Conservation (phyloP, 352 stramenopile genomes). For the Saprolegnia diclina region DNA sequence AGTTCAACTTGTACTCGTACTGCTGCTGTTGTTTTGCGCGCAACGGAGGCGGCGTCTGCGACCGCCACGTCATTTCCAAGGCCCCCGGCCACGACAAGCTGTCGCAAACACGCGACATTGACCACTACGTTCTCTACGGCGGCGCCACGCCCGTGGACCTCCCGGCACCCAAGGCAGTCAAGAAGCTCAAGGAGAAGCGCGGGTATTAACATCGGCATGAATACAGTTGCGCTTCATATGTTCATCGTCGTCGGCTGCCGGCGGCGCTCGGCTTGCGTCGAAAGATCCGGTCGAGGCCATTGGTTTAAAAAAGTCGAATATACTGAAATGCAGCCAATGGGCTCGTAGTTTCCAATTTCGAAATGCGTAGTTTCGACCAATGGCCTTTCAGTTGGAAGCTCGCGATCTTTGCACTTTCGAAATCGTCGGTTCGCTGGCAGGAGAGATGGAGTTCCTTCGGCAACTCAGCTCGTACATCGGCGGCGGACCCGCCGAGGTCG, state of each 20-base stretch:
- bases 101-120: background rate
- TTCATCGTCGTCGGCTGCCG: background rate
- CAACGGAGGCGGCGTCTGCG: conserved; percentile 73
- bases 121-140: conserved; percentile 14
- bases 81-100: background rate
- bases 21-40: conserved; percentile 64
- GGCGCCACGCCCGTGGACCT: conserved; percentile 4
- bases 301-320: conserved; percentile 4
- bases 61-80: conserved; percentile 38
- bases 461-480: conserved; percentile 44
- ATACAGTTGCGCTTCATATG: background rate
- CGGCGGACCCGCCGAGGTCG: conserved; percentile 41
- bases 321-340: background rate
- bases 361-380: conserved; percentile 10
- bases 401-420: conserved; percentile 1
- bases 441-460: conserved; percentile 39
- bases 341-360: background rate
- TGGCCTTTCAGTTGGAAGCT: background rate
- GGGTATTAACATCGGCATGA: conserved; percentile 16
- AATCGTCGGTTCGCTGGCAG: background rate
- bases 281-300: conserved; percentile 9
- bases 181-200: conserved; percentile 26
- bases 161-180: conserved; percentile 18
- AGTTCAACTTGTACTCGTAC: conserved; percentile 84
- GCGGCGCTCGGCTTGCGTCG: background rate